Evolutionary conservation across 495 filamentous ascomycete genomes (phyloP).

Genomic region (Podospora conica): DNA sequence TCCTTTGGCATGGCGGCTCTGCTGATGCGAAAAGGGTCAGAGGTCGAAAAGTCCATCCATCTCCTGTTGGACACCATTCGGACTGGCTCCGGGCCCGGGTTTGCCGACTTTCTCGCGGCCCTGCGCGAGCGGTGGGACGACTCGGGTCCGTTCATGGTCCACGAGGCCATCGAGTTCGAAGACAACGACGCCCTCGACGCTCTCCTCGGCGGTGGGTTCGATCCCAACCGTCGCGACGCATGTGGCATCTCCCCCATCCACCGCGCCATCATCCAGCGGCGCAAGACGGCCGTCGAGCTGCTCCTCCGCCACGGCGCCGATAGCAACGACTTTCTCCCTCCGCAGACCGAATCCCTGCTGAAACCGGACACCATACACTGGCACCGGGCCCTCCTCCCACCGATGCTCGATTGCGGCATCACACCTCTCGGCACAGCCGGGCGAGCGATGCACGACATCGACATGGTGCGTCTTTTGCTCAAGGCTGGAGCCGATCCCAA

Average conservation of each 20-base stretch:
- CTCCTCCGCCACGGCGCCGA: slow-evolving; percentile 14
- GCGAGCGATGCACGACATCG: background rate
- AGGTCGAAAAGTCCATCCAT: slow-evolving; percentile 2
- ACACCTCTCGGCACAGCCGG: background rate
- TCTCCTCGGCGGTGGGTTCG: slow-evolving; percentile 8
- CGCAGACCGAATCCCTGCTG: background rate
- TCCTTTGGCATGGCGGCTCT: slow-evolving; percentile 14
- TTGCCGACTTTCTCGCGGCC: slow-evolving; percentile 6
- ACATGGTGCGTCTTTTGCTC: slow-evolving; percentile 1
- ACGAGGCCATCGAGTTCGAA: background rate
- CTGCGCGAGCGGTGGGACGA: slow-evolving; percentile 13
- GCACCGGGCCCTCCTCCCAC: background rate
- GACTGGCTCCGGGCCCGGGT: slow-evolving; percentile 6
- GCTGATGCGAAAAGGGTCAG: slow-evolving; percentile 14
- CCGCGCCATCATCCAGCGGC: slow-evolving; percentile 12
- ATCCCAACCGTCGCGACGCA: slow-evolving; percentile 3
- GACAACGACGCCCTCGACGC: background rate
- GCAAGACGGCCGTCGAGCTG: slow-evolving; percentile 8
- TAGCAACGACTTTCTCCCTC: slow-evolving; percentile 8
- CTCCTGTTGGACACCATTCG: background rate
- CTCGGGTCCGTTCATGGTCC: background rate
- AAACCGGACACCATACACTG: background rate
- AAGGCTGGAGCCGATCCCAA: slow-evolving; percentile 1
- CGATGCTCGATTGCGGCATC: slow-evolving; percentile 8
- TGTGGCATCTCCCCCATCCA: slow-evolving; percentile 16